Evolutionary conservation across 2,329 filamentous ascomycete species (phyloP), one percentile per base, ranked within the genome.

Genomic region (Macrophomina tecta): DNA sequence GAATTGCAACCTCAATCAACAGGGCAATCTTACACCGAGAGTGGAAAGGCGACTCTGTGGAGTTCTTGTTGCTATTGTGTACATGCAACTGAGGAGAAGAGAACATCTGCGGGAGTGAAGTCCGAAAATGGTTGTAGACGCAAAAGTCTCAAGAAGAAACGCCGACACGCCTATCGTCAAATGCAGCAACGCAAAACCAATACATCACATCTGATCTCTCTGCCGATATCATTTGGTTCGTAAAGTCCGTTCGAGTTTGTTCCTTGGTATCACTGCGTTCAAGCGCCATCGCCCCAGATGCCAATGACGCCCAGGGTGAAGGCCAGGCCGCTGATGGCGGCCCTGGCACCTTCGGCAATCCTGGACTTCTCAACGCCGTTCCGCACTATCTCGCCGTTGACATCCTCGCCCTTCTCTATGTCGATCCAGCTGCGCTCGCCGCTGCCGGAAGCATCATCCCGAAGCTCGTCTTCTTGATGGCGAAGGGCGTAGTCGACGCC

Each of bases 321-420:
- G 3, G 79, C 82, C 23, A 79, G 28, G 1, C 81, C 82, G 12
- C 75, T 77, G 40, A 84, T 73, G 5, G 71, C 75, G 42, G 78
- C 76, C 73, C 82, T 80, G 49, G 79, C 73, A 58, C 77, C 75
- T 74, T 84, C 82, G 14, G 76, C 72, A 38, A 73, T 72, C 72
- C 78, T 77, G 75, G 78, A 77, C 69, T 76, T 73, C 71, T 82
- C 78, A 11, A 84, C 79, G 32, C 74, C 78, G 69, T 76, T 76
- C 72, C 83, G 74, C n/a, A 84, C 82, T 69, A 81, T 73, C 75
- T 84, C 82, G 8, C 82, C 82, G 73, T 84, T 84, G 9, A 84
- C 79, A 48, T 81, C 80, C 30, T 78, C 79, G 48, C 75, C 74
- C 58, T 78, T 74, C 6, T 72, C 71, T 32, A 67, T 70, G 30